Evolutionary conservation across 352 stramenopile species (phyloP), one percentile per base, ranked within the genome.

Genomic region (Globisporangium alternatum): DNA sequence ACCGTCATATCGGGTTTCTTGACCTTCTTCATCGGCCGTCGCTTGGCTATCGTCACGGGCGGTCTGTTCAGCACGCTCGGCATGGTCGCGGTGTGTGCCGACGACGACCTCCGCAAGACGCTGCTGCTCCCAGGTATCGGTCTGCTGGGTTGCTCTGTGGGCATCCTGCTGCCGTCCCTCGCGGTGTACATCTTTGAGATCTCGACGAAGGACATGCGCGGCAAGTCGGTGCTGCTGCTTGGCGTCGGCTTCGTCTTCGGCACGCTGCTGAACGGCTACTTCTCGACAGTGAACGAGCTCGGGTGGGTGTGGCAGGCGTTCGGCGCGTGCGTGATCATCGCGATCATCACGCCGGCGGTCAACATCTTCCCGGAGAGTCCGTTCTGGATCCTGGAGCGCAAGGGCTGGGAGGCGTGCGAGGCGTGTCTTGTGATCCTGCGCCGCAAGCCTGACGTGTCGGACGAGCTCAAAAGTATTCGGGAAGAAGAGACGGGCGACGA

Each of bases 181-280:
- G 71, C 80, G 1, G 75, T 90, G 48, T 93, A 93, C 72, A 90
- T 90, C 56, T 93, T 71, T 55, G 84, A 93, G 48, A 93, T 93
- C 56, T 88, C 84, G 48, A 90, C 84, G 17, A 81, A 79, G 56
- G 84, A 93, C 3, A 82, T 91, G 79, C 82, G 84, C 31, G 80
- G 77, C 51, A 91, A 91, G 54, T 76, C 79, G 21, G 77, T 93
- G 30, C 66, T 93, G 45, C 49, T 91, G 5, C 66, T 93, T 3
- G 80, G 81, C 28, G 68, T 85, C 10, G 84, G 84, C 13, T 89
- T 90, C 51, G 75, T 90, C 30, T 49, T 67, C n/a, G 84, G 84
- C 35, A 81, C 65, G n/a, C 64, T 93, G 37, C 49, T 83, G n/a
- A 71, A 74, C 10, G 72, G 66, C 0, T 76, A 81, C 49, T 93